Base-by-base conservation (phyloP, 2,329 filamentous ascomycete species). In the Aspergillus versicolor region DNA sequence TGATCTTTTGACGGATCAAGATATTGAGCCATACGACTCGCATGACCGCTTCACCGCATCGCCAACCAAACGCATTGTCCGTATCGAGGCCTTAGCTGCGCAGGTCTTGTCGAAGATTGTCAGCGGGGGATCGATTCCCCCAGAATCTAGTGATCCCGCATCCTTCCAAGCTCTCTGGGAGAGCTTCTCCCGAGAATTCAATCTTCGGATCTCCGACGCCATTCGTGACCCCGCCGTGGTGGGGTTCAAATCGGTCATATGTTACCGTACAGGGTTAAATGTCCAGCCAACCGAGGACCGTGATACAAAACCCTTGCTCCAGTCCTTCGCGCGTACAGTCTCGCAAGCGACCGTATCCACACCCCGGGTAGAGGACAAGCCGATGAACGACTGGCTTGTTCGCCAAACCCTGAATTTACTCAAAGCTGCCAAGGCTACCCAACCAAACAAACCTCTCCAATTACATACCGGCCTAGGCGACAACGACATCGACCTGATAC, bases 401-500 rank as follows among this genome's bases (percentile, higher is more conserved):
- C 82, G 88, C 53, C 78, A 81, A 30, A 81, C 86, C 0, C 85
- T 90, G 6, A 77, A 81, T 45, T 70, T 86, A 27, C 81, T 93
- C 51, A 72, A 77, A 8, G 74, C 79, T 15, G 64, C 66, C 17
- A 62, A 66, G 24, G 63, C 64, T 54, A 71, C 70, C 17, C 65
- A 64, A 51, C 64, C 72, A 56, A 83, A 83, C 56, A 94, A 93
- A 69, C 89, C 90, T 0, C 77, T 95, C 12, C 91, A 95, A 67
- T 89, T 96, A 62, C 91, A 95, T 66, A 94, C 90, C 0, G 90
- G 90, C 0, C 79, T 94, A 0, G 90, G 91, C 1, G 91, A 94
- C 67, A 89, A 87, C 63, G 90, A 94, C 65, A 88, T 94, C 50
- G 83, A 80, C 4, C 77, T 95, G 24, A 76, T 84, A 3, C 83